Base-by-base conservation (phyloP, 1,139 yeast genomes). In the Scheffersomyces parashehatae region DNA sequence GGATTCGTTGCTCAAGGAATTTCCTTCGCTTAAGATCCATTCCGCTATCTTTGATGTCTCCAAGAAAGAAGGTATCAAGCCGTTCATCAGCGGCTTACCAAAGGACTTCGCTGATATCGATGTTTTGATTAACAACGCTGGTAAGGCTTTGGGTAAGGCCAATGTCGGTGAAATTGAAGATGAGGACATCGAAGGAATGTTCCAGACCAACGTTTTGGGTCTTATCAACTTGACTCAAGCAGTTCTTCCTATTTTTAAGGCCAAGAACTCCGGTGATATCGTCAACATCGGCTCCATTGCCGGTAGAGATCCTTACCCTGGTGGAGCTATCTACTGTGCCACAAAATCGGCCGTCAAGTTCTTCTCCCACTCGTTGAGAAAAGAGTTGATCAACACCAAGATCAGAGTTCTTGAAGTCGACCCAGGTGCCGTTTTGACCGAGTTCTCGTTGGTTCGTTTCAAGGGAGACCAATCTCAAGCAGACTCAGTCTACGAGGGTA, bases 341-440 rank as follows among this genome's bases (percentile, higher is more conserved):
- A 80, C 93, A 40, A 89, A 89, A 65, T 87, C 90, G 36, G 88
- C 93, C 15, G 81, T 89, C 28, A 78, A 83, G 51, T 85, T 89
- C 0, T 89, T 89, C 62, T 77, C 91, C 15, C 83, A 83, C 39
- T 77, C 88, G 3, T 73, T 88, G 65, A 79, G 96, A 64, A 86
- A 86, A 64, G 96, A 89, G 64, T 73, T 83, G 59, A 81, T 88
- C 51, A 71, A 75, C 61, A 85, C 95, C 29, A 77, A 79, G 44
- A 81, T 88, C 52, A 76, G 96, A 58, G 90, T 88, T 42, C 79
- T 89, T 53, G 95, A 88, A 62, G 78, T 88, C 40, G 91, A 88
- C 49, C 96, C 97, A 9, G 96, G 96, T 56, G 83, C 85, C 38
- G 96, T 88, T 20, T 89, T 87, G 65, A 89, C 96, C 12, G 96